These are phyloP conservation scores for Brettanomyces bruxellensis DNA, from an alignment of 805 yeast genomes.

Conservation along the genomic window DNA sequence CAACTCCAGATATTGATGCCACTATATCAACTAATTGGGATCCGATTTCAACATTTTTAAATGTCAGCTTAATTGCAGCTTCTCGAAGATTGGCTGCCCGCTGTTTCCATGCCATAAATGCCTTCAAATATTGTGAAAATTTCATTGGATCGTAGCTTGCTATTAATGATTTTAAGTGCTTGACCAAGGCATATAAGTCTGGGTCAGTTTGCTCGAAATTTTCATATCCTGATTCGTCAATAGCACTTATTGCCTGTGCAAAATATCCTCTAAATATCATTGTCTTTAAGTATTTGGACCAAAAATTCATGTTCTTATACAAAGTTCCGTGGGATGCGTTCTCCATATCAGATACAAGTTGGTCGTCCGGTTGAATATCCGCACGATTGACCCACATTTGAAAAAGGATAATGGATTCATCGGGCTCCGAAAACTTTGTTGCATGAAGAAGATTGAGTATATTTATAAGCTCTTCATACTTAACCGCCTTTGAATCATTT, in stretches of 20 bases:
- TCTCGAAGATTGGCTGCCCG: constrained; percentile 43
- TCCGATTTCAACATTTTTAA: constrained; percentile 21
- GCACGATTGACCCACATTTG: constrained; percentile 61
- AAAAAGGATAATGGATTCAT: constrained; percentile 34
- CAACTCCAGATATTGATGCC: constrained; percentile 37
- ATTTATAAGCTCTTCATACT: constrained; percentile 33
- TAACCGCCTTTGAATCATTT: constrained; percentile 13
- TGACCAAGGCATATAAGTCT: constrained; percentile 28
- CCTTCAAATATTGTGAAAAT: constrained; percentile 29
- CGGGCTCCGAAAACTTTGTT: constrained; percentile 34
- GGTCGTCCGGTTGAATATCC: constrained; percentile 56
- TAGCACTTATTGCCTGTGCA: constrained; percentile 41
- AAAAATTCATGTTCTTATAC: constrained; percentile 44
- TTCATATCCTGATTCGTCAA: constrained; percentile 34
- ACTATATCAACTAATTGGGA: constrained; percentile 33
- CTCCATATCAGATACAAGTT: constrained; percentile 35
- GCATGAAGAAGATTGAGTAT: constrained; percentile 54
- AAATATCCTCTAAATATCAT: constrained; percentile 55
- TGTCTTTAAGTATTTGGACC: constrained; percentile 51
- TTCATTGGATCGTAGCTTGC: constrained; percentile 28
- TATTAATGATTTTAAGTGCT: constrained; percentile 32
- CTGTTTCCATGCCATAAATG: constrained; percentile 42
- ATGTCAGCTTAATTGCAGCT: constrained; percentile 18
- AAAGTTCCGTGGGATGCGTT: constrained; percentile 29
- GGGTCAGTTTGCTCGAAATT: constrained; percentile 23